Evolutionary conservation across 23 red algal species (phyloP).

Genomic region (Gracilaria caudata): DNA sequence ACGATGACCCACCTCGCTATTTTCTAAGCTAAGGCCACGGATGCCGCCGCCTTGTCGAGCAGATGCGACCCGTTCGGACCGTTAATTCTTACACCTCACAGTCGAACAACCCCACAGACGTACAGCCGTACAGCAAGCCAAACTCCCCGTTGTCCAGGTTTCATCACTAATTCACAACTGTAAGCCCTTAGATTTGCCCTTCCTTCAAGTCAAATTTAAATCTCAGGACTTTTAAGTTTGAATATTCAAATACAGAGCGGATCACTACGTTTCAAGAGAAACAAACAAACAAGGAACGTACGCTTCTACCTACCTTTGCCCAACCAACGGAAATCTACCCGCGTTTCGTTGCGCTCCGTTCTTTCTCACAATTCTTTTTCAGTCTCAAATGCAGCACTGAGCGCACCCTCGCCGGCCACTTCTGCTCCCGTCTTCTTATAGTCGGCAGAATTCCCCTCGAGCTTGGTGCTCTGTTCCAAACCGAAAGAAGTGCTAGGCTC

Average conservation of each 20-base stretch:
- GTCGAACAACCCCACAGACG: no score
- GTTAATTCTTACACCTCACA: no score
- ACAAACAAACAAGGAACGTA: neutral
- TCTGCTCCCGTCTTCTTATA: no score
- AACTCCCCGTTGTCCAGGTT: neutral
- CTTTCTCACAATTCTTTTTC: neutral
- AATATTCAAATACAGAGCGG: constrained; percentile 9
- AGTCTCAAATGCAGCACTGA: neutral
- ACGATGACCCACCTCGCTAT: neutral
- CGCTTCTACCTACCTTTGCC: neutral
- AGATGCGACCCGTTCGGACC: neutral
- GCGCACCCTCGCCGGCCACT: neutral
- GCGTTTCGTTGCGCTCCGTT: neutral
- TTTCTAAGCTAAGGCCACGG: neutral
- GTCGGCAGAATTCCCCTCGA: no score
- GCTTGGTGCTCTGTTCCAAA: neutral
- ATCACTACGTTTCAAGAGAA: neutral
- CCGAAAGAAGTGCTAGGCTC: neutral
- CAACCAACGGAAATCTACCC: neutral
- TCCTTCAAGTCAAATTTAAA: neutral
- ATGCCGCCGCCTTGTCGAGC: neutral
- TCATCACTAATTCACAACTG: neutral
- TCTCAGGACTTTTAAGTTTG: neutral
- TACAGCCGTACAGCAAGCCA: neutral
- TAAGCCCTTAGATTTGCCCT: neutral